Evolutionary conservation across 2,329 filamentous ascomycete species (phyloP).

Genomic region (Nigrospora sphaerica): DNA sequence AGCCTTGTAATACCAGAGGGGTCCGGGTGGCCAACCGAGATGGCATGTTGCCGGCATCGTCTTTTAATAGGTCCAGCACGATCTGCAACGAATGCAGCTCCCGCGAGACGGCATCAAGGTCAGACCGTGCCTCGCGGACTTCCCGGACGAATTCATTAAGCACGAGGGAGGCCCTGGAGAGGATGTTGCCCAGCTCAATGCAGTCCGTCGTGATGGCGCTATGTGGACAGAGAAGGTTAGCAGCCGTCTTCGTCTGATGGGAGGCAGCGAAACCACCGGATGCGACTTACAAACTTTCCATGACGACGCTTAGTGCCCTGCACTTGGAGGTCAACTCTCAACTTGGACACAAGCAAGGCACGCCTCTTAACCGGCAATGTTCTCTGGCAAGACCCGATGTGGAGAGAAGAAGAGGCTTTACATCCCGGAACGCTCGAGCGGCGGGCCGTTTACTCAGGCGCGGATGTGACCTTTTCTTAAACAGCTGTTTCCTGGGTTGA

Average conservation of each 20-base stretch:
- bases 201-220: conserved; percentile 31
- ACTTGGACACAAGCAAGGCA: no score
- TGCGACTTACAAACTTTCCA: conserved; percentile 1
- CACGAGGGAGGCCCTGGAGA: conserved; percentile 22
- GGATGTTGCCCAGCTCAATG: conserved; percentile 25
- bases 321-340: no score
- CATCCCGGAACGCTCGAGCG: no score
- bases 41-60: conserved; percentile 30
- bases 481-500: no score
- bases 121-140: conserved; percentile 31
- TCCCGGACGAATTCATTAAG: conserved; percentile 30
- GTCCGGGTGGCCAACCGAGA: conserved; percentile 25
- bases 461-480: no score
- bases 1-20: conserved; percentile 26
- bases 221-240: neutral
- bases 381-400: no score
- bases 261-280: no score
- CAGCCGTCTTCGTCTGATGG: conserved; percentile 1
- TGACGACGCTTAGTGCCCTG: neutral
- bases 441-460: no score
- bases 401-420: no score
- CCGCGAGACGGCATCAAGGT: conserved; percentile 29
- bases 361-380: no score
- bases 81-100: conserved; percentile 33
- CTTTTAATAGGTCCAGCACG: conserved; percentile 28